phyloP scores from a whole-genome alignment of 352 stramenopile genomes.

The Phytophthora lateralis region DNA sequence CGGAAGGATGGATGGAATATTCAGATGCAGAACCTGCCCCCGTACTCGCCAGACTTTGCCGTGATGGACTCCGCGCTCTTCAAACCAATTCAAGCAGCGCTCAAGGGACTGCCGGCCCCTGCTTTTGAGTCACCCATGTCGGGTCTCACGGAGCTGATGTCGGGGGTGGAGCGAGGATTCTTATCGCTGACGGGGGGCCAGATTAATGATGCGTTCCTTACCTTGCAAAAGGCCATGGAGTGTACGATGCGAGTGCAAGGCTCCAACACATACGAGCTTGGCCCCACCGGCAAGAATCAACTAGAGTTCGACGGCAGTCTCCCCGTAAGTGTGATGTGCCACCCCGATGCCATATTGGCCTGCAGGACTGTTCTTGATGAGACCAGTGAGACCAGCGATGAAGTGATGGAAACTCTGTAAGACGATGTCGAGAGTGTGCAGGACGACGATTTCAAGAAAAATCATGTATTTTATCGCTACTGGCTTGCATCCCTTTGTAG shows the following conservation, averaged over 20 bases:
- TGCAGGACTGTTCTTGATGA: conserved; percentile 36
- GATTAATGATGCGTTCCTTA: conserved; percentile 47
- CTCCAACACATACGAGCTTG: conserved; percentile 50
- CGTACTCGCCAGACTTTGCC: conserved; percentile 51
- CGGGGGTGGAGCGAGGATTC: conserved; percentile 33
- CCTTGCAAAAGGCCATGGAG: conserved; percentile 51
- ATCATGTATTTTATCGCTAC: conserved; percentile 5
- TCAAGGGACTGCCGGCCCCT: conserved; percentile 27
- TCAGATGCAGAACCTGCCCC: conserved; percentile 41
- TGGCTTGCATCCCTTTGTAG: too few relatives aligned
- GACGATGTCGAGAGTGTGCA: background rate
- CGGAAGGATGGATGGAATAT: conserved; percentile 46
- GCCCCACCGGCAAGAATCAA: conserved; percentile 32
- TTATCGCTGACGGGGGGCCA: conserved; percentile 32
- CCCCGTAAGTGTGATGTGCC: conserved; percentile 45
- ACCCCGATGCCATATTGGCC: conserved; percentile 33
- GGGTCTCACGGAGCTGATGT: conserved; percentile 35
- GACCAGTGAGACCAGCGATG: conserved; percentile 13
- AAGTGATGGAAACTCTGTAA: conserved; percentile 24
- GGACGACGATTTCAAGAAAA: background rate
- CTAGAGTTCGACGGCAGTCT: conserved; percentile 44
- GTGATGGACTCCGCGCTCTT: conserved; percentile 48
- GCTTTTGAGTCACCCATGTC: conserved; percentile 9
- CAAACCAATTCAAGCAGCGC: conserved; percentile 29
- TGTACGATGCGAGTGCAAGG: conserved; percentile 50